A percentile compares a stretch with the other conserved stretches of the same genome.
Conservation (phyloP, 106 monocot species). For the Dioscorea dumetorum region DNA sequence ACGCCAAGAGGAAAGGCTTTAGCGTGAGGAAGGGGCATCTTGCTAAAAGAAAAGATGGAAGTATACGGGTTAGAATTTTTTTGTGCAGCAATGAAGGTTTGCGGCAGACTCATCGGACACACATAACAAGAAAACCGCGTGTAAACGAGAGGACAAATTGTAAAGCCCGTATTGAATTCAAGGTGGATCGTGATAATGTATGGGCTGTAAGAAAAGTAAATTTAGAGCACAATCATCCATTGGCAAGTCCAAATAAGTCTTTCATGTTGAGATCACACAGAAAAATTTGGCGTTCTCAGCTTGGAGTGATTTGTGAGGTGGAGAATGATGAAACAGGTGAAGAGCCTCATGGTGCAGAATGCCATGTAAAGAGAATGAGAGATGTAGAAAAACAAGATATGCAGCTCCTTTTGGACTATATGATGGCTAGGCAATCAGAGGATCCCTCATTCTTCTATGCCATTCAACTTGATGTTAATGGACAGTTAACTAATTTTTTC, state of each 20-base stretch:
- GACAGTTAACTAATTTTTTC: constrained; percentile 49
- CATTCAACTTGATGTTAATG: constrained; percentile 46
- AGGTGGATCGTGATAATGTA: constrained; percentile 40
- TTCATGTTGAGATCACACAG: constrained; percentile 58
- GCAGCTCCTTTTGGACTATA: constrained; percentile 51
- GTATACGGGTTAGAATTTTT: constrained; percentile 41
- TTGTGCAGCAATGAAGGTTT: constrained; percentile 60
- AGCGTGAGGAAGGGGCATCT: constrained; percentile 66
- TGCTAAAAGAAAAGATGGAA: constrained; percentile 57
- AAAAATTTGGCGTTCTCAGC: constrained; percentile 21
- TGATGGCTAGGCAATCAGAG: constrained; percentile 35
- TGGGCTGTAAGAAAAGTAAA: constrained; percentile 55
- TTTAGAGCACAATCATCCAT: constrained; percentile 55
- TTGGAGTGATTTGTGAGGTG: constrained; percentile 11
- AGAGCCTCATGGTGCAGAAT: constrained; percentile 14
- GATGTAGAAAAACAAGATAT: constrained; percentile 52
- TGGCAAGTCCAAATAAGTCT: constrained; percentile 36
- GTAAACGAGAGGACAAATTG: constrained; percentile 52
- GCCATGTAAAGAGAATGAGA: constrained; percentile 36
- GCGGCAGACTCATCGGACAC: constrained; percentile 45
- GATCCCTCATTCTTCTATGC: constrained; percentile 65
- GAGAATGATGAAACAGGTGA: constrained; percentile 10
- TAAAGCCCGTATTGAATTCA: constrained; percentile 59
- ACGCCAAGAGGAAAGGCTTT: constrained; percentile 53
- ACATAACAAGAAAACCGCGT: constrained; percentile 49